These are phyloP conservation scores for Amorphotheca resinae DNA, from an alignment of 495 filamentous ascomycete species.

Conservation along the genomic window DNA sequence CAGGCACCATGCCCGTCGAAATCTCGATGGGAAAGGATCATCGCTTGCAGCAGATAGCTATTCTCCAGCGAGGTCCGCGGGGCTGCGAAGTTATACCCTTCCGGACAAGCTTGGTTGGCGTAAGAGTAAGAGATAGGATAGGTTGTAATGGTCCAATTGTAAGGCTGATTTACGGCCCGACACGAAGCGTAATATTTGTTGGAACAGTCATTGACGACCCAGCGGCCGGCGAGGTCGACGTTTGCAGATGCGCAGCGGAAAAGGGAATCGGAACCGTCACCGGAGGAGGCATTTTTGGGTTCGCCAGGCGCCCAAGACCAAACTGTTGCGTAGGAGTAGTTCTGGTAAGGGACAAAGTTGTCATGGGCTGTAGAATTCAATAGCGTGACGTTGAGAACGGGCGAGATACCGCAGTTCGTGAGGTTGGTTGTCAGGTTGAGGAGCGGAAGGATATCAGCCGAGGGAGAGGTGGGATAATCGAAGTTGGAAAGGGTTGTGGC, in stretches of 20 bases:
- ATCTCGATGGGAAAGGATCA: constrained; percentile 16
- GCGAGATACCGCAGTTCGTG: constrained; percentile 46
- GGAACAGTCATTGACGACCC: constrained; percentile 43
- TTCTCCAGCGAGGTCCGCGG: constrained; percentile 53
- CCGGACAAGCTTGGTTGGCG: constrained; percentile 25
- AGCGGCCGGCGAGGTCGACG: constrained; percentile 31
- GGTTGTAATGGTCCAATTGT: constrained; percentile 40
- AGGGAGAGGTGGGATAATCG: constrained; percentile 17
- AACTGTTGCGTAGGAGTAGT: constrained; percentile 32
- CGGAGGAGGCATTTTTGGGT: constrained; percentile 31
- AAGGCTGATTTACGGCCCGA: constrained; percentile 36
- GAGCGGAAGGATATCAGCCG: constrained; percentile 23
- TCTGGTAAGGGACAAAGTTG: constrained; percentile 34
- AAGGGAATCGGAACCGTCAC: constrained; percentile 19
- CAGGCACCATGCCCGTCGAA: constrained; percentile 29
- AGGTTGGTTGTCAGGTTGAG: constrained; percentile 28
- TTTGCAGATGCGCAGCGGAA: constrained; percentile 43
- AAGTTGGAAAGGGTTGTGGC: constrained; percentile 23
- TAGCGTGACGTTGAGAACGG: constrained; percentile 42
- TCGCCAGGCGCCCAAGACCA: constrained; percentile 50
- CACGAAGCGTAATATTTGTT: constrained; percentile 39
- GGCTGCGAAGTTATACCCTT: constrained; percentile 31
- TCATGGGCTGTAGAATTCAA: constrained; percentile 37
- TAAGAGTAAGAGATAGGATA: constrained; percentile 25
- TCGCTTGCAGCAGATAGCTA: constrained; percentile 32